A percentile compares a stretch with the other conserved stretches of the same genome.
Evolutionary conservation across 768 basidiomycete species (phyloP).

Genomic region (Tylopilus cervinicoccineus): DNA sequence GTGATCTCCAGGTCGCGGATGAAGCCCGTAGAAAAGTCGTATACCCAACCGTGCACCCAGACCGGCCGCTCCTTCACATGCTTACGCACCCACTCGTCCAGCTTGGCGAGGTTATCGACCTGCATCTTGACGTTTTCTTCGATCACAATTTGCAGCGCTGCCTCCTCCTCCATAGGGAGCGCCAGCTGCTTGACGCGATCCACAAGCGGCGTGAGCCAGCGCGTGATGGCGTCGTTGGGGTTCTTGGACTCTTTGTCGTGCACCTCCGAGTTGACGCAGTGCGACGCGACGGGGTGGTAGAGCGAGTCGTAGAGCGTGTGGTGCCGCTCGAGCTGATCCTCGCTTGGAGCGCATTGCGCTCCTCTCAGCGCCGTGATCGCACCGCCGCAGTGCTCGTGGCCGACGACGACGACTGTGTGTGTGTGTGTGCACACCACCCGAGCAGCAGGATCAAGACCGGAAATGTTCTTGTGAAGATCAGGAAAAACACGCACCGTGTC

Average conservation of each 20-base stretch:
- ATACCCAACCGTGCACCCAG: constrained; percentile 74
- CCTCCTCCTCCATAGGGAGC: constrained; percentile 25
- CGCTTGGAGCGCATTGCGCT: constrained; percentile 1
- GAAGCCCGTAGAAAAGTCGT: constrained; percentile 55
- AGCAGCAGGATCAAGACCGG: constrained; percentile 8
- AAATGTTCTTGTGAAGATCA: not conserved
- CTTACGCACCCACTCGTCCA: not conserved
- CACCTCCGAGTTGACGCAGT: constrained; percentile 28
- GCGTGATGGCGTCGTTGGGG: constrained; percentile 49
- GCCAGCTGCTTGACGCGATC: constrained; percentile 41
- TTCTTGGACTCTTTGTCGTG: constrained; percentile 21
- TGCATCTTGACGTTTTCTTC: constrained; percentile 59
- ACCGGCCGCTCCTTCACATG: constrained; percentile 33
- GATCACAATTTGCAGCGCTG: constrained; percentile 34
- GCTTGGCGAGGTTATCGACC: not conserved
- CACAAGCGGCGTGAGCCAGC: constrained; percentile 72
- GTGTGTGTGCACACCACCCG: no score
- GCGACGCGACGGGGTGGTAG: constrained; percentile 1
- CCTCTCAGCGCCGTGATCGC: constrained; percentile 39
- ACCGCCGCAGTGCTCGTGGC: constrained; percentile 82
- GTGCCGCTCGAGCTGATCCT: not conserved
- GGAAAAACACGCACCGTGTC: constrained; percentile 56
- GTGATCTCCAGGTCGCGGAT: constrained; percentile 55
- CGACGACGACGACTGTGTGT: constrained; percentile 66
- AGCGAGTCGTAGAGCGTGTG: constrained; percentile 15